Evolutionary conservation across 371 early-diverging fungal genomes (phyloP), one percentile per base, ranked within the genome.

Genomic region (Mortierella sp.): DNA sequence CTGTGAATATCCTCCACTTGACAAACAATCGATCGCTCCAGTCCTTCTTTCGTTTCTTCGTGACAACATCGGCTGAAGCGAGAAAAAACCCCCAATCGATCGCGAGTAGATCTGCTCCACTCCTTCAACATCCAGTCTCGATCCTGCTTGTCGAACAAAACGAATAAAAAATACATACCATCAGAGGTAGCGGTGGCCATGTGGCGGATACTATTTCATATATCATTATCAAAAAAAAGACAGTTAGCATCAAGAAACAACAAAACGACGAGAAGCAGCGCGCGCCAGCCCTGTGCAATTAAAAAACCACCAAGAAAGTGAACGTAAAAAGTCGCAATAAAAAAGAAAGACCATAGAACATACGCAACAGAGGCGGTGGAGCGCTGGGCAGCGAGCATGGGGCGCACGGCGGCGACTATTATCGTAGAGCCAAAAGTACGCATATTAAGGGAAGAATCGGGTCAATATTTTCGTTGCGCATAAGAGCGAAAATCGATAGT

Each of bases 391-490:
- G 85, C 87, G 82, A 86, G 80, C 80, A 82, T 72, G 51, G 87
- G 87, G 80, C 87, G 87, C 87, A 81, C 85, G 70, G 85, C 85
- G 79, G 87, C 87, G 79, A 86, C 87, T 86, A 80, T 68, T 49
- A n/a, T 27, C 32, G 60, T 18, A n/a, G 24, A 46, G 35, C 24
- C 41, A 41, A 41, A 41, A 38, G 43, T 65, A 29, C 38, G n/a
- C 44, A 74, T 35, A 21, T 24, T 1, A 10, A 41, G 32, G 68
- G 38, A 38, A n/a, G 24, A 68, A 68, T 68, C 68, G 68, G 68
- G 68, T 68, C 68, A 68, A 68, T 41, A 38, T 2, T 68, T 7
- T 6, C 21, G 68, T 68, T 7, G 24, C 21, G 68, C 68, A 68
- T 68, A 10, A 21, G 21, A 68, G 41, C 41, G 35, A 38, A 27